These are phyloP conservation scores for Hydrangea macrophylla DNA, from an alignment of 148 eudicot species.

Conservation along the genomic window DNA sequence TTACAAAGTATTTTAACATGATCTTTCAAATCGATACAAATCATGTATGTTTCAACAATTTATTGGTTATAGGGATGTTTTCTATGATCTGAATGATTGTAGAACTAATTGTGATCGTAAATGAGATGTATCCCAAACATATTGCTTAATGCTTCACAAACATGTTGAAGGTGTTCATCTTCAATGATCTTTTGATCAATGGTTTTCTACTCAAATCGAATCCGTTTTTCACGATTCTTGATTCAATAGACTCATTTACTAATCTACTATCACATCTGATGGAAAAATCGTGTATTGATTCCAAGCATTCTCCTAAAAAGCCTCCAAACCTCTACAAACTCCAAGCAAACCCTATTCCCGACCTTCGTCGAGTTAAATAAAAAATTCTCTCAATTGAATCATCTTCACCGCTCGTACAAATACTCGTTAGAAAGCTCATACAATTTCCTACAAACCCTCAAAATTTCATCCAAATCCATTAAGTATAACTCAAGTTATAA, in stretches of 20 bases:
- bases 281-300: not conserved
- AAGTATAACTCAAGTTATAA: conserved; percentile 18
- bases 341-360: conserved; percentile 23
- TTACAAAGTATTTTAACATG: too few relatives aligned
- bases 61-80: too few relatives aligned
- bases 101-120: too few relatives aligned
- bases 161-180: conserved; percentile 43
- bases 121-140: too few relatives aligned
- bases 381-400: conserved; percentile 32
- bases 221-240: conserved; percentile 28
- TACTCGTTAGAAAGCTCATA: conserved; percentile 46
- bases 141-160: too few relatives aligned
- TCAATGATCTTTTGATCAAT: conserved; percentile 15
- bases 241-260: conserved; percentile 19
- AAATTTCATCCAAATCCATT: conserved; percentile 24
- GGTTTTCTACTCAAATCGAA: conserved; percentile 20
- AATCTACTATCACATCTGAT: conserved; percentile 14
- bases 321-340: conserved; percentile 19
- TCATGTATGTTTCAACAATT: too few relatives aligned
- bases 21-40: too few relatives aligned
- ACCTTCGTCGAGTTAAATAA: conserved; percentile 37
- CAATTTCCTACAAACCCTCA: conserved; percentile 25
- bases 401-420: conserved; percentile 7
- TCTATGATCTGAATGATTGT: too few relatives aligned
- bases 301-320: not conserved